A percentile compares a stretch with the other conserved stretches of the same genome.
phyloP scores from a whole-genome alignment of 2,329 filamentous ascomycete genomes.

The Trichoderma koningii region DNA sequence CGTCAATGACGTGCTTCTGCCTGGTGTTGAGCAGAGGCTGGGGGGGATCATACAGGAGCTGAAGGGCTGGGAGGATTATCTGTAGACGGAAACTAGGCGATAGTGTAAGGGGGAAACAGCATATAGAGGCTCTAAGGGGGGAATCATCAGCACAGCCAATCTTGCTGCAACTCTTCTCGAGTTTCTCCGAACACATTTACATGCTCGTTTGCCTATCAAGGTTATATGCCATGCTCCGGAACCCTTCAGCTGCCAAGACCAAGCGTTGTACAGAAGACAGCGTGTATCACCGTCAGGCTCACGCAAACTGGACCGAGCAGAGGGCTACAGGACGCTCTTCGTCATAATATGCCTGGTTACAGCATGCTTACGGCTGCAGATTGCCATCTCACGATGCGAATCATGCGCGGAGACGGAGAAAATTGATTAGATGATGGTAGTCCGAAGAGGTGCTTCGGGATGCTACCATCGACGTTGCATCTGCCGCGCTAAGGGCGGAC shows the following conservation, averaged over 20 bases:
- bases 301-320: not conserved
- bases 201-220: not conserved
- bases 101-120: not conserved
- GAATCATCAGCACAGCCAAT: not conserved
- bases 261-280: not conserved
- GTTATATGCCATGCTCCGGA: not conserved
- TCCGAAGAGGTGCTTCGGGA: not conserved
- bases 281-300: not conserved
- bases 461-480: not conserved
- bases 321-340: not conserved
- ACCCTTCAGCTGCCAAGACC: not conserved
- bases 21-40: constrained; percentile 9
- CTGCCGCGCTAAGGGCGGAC: not conserved
- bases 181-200: not conserved
- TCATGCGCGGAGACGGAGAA: not conserved
- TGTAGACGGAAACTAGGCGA: not conserved
- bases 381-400: not conserved
- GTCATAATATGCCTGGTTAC: not conserved
- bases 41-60: constrained; percentile 5
- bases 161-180: not conserved
- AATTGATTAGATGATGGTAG: not conserved
- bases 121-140: not conserved
- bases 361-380: not conserved
- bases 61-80: constrained; percentile 20
- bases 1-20: constrained; percentile 10